phyloP scores from a whole-genome alignment of 1,139 yeast species.

The Zygoascus hellenicus region DNA sequence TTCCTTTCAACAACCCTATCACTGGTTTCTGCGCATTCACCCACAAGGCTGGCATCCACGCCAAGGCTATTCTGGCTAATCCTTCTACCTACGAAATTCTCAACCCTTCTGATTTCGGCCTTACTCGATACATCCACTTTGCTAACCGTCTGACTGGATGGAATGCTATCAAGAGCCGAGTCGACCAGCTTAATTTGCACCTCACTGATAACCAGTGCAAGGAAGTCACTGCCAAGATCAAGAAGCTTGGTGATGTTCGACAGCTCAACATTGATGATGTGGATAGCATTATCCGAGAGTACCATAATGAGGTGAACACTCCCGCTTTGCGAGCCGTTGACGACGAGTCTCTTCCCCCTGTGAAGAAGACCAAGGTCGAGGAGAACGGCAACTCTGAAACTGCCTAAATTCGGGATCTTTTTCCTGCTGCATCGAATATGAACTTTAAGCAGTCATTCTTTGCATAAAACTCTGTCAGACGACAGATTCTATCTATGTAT shows the following conservation, averaged over 20 bases:
- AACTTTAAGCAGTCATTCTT: no score
- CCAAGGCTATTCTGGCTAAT: slow-evolving; percentile 96
- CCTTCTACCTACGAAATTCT: slow-evolving; percentile 97
- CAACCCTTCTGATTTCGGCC: slow-evolving; percentile 91
- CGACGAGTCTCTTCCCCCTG: slow-evolving; percentile 22
- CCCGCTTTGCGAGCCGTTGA: slow-evolving; percentile 30
- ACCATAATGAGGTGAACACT: slow-evolving; percentile 61
- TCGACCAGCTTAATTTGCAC: slow-evolving; percentile 88
- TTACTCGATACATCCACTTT: slow-evolving; percentile 91
- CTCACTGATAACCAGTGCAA: slow-evolving; percentile 90
- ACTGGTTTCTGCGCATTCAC: slow-evolving; percentile 99
- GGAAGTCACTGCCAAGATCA: slow-evolving; percentile 90
- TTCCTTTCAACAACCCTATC: slow-evolving; percentile 97
- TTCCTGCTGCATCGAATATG: no score
- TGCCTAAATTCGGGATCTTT: no score
- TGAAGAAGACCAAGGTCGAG: slow-evolving; percentile 28
- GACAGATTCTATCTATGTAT: no score
- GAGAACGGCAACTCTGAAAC: slow-evolving; percentile 12
- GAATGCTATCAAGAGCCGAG: slow-evolving; percentile 98
- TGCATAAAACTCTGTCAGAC: no score
- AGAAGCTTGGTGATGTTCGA: slow-evolving; percentile 91
- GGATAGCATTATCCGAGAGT: slow-evolving; percentile 92
- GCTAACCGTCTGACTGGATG: slow-evolving; percentile 98
- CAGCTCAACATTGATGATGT: slow-evolving; percentile 94
- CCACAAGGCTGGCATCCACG: slow-evolving; percentile 99